Conservation (phyloP, 176 grass and related monocot genomes). For the Avena eriantha region DNA sequence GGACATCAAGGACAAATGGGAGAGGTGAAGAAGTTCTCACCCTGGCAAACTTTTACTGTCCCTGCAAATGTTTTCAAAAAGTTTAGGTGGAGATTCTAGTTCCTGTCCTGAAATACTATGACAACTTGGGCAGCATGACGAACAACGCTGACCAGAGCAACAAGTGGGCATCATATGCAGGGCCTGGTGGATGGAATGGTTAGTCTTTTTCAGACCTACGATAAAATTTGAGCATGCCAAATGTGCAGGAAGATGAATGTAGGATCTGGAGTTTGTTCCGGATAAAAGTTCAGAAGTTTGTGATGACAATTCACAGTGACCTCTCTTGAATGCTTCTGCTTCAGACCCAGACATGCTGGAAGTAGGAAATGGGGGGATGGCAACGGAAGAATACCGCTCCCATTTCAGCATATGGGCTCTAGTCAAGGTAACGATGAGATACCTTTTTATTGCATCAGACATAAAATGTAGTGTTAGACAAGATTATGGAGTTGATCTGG, state of each 20-base stretch:
- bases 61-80: not conserved
- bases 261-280: constrained; percentile 5
- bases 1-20: constrained; percentile 67
- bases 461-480: not conserved
- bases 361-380: constrained; percentile 62
- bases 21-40: constrained; percentile 35
- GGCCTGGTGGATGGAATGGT: constrained; percentile 83
- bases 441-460: not conserved
- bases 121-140: constrained; percentile 52
- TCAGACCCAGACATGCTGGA: constrained; percentile 59
- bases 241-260: not conserved
- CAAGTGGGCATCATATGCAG: constrained; percentile 63
- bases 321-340: constrained; percentile 32
- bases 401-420: constrained; percentile 71
- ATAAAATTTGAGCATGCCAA: constrained; percentile 14
- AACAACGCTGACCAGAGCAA: constrained; percentile 50
- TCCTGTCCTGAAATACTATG: not conserved
- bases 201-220: constrained; percentile 9
- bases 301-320: not conserved
- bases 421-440: constrained; percentile 47
- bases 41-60: not conserved
- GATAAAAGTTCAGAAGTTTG: not conserved
- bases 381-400: constrained; percentile 46
- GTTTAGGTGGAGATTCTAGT: constrained; percentile 7
- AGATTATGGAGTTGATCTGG: constrained; percentile 5